Base-by-base conservation (phyloP, 2,329 filamentous ascomycete species). In the Xylariaceae sp. region DNA sequence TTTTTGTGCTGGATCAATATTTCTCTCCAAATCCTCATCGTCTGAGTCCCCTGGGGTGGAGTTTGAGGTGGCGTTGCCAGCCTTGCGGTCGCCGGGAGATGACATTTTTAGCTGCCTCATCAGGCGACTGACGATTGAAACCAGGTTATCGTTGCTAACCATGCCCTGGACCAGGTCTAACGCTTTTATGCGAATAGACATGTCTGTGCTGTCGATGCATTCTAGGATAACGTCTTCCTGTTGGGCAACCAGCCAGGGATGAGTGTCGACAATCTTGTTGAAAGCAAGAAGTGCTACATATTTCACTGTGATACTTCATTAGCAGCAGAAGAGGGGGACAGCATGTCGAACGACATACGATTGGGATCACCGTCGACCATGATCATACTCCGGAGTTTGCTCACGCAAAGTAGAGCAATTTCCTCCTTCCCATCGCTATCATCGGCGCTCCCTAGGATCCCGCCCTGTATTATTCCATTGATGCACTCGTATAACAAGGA, bases 401-500 rank as follows among this genome's bases (percentile, higher is more conserved):
- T 88, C 21, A 97, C 91, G 64, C 93, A 98, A 5, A 98, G 75
- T 22, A 83, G 83, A 6, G 93, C 93, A 60, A 98, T 89, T 65
- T 96, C 91, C 55, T 97, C 91, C 32, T 87, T 86, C 44, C 92
- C 91, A 25, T 83, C 77, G 17, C 83, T 81, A 42, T 88, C 87
- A 53, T 91, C 88, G 22, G 84, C 82, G 36, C 85, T 88, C 23
- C 89, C 88, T 40, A 98, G 72, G 46, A 98, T 95, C 1, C 93
- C 93, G 22, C 93, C 93, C 64, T 96, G 91, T 48, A 98, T 95
- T 52, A 98, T 95, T 20, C 93, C 93, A 64, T 95, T 96, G 67
- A 98, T 96, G 63, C 93, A 98, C 68, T 98, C 93, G 59, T 98
- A 98, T 5, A 97, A 71, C 22, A 98, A 70, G n/a, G 93, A 97